A percentile compares a stretch with the other conserved stretches of the same genome.
phyloP scores from a whole-genome alignment of 139 green algal genomes.

The Chlorella vulgaris region DNA sequence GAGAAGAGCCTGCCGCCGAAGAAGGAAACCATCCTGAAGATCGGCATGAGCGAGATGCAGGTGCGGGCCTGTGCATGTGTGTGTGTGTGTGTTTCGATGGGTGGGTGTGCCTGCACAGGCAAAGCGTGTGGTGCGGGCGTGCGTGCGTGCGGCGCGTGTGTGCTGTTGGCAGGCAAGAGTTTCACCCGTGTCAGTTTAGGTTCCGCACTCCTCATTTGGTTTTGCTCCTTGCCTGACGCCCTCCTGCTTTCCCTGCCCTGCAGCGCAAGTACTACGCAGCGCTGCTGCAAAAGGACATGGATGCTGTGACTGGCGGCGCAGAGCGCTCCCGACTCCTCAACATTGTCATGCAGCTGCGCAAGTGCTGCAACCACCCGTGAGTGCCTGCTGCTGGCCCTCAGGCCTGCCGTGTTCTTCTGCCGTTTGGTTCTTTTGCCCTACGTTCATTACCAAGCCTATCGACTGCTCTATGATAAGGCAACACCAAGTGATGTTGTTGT shows the following conservation, averaged over 20 bases:
- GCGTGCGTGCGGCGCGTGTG: no score
- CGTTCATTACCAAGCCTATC: no score
- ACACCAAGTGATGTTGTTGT: no score
- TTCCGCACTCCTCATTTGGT: background rate
- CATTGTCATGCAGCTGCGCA: conserved; percentile 99
- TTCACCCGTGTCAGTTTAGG: no score
- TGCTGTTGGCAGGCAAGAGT: no score
- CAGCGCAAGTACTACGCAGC: conserved; percentile 82
- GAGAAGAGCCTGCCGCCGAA: conserved; percentile 96
- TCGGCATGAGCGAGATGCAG: conserved; percentile 97
- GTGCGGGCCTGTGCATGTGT: conserved; percentile 7
- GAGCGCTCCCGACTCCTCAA: conserved; percentile 96
- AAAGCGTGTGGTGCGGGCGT: no score
- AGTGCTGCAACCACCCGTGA: conserved; percentile 99
- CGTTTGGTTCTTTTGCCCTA: no score
- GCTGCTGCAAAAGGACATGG: conserved; percentile 96
- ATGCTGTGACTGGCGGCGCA: conserved; percentile 79
- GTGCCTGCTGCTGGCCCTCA: conserved; percentile 33
- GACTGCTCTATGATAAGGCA: no score
- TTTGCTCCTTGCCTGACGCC: background rate
- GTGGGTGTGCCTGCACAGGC: background rate
- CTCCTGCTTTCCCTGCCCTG: background rate
- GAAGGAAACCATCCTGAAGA: conserved; percentile 99
- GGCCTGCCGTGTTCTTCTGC: no score
- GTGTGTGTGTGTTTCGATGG: no score